Percentiles rank a stretch among this genome's conserved stretches.
Evolutionary conservation across 768 basidiomycete species (phyloP).

Genomic region (Rhizopogon roseolus): DNA sequence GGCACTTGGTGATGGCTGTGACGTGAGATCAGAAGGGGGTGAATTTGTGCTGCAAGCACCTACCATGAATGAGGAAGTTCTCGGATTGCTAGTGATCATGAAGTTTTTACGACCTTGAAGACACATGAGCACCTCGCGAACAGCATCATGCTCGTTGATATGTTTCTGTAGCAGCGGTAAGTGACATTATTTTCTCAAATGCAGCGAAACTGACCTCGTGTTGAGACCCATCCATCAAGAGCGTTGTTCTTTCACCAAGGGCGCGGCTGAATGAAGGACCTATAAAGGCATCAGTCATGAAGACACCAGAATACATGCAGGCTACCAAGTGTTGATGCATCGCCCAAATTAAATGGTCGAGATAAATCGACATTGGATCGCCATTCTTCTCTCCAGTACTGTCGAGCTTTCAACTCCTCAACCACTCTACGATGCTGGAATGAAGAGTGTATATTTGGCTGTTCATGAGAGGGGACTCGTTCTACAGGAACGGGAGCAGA

Average conservation of each 20-base stretch:
- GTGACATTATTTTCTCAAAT: background rate
- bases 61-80: constrained; percentile 31
- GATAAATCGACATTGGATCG: constrained; percentile 37
- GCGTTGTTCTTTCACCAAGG: constrained; percentile 31
- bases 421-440: constrained; percentile 48
- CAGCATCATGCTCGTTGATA: constrained; percentile 70
- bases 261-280: constrained; percentile 42
- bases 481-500: constrained; percentile 2
- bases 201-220: constrained; percentile 33
- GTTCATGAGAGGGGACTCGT: constrained; percentile 16
- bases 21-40: background rate
- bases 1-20: constrained; percentile 43
- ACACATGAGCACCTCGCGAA: constrained; percentile 71
- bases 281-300: constrained; percentile 12
- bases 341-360: constrained; percentile 55
- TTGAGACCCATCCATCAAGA: constrained; percentile 35
- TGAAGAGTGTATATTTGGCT: constrained; percentile 14
- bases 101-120: constrained; percentile 69
- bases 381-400: constrained; percentile 78
- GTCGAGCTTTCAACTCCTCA: constrained; percentile 57
- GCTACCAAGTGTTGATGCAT: constrained; percentile 70
- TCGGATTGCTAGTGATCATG: constrained; percentile 35
- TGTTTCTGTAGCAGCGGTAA: constrained; percentile 41
- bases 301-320: background rate
- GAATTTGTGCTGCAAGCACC: constrained; percentile 1